These are phyloP conservation scores for Penicillium canariense DNA, from an alignment of 495 filamentous ascomycete genomes.

Conservation along the genomic window DNA sequence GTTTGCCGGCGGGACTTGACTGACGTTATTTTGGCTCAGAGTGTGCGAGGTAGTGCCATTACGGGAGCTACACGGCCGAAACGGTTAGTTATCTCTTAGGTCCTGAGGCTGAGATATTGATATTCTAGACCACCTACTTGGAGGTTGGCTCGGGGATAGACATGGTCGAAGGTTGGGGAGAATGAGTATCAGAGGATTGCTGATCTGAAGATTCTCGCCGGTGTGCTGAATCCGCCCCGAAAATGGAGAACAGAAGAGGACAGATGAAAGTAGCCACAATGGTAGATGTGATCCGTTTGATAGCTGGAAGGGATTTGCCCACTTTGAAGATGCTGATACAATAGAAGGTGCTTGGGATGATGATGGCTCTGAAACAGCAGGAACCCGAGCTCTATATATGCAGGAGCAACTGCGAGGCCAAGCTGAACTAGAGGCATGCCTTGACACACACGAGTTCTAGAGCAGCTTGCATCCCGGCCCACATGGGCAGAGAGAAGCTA, in stretches of 20 bases:
- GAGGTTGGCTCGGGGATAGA: conserved; percentile 19
- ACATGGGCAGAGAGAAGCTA: conserved; percentile 23
- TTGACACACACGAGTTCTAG: conserved; percentile 22
- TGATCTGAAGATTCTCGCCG: neutral
- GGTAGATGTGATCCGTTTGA: neutral
- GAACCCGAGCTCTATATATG: conserved; percentile 26
- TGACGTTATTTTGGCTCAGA: conserved; percentile 34
- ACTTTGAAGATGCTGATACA: conserved; percentile 1
- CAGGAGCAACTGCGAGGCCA: conserved; percentile 13
- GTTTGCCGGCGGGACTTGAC: conserved; percentile 28
- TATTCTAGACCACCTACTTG: conserved; percentile 7
- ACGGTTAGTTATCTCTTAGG: conserved; percentile 5
- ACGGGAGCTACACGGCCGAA: conserved; percentile 4
- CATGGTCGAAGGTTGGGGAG: conserved; percentile 11
- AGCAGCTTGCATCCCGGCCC: conserved; percentile 23
- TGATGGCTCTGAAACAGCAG: conserved; percentile 6
- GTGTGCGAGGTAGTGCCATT: conserved; percentile 22
- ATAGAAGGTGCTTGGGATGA: conserved; percentile 1
- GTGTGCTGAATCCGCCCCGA: neutral
- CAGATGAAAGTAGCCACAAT: neutral
- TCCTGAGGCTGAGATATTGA: too few relatives aligned
- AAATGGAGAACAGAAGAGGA: neutral
- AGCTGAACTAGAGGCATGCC: conserved; percentile 17
- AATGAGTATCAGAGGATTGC: neutral
- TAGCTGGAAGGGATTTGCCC: neutral